Evolutionary conservation across 495 filamentous ascomycete species (phyloP), one percentile per base, ranked within the genome.

Genomic region (Podospora tetraspora): DNA sequence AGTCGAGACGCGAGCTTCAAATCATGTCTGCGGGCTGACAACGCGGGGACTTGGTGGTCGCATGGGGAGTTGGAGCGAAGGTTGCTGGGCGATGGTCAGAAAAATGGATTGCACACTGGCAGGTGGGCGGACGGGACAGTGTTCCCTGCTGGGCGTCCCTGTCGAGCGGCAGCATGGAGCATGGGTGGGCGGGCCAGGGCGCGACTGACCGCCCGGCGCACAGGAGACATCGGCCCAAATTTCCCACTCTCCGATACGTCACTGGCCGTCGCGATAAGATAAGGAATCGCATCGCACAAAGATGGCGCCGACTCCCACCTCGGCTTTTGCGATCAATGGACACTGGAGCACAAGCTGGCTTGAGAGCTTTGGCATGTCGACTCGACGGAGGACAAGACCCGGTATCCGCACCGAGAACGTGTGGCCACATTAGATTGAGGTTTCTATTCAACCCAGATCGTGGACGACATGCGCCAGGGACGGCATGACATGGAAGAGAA

Each of bases 201-300:
- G 43, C 43, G 43, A 52, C 21, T 61, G 19, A 63, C 24, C 52
- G 27, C 22, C 62, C 66, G 24, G 13, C 34, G 21, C n/a, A 64
- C 56, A 59, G 57, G 43, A n/a, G 43, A 52, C 43, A 66, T 62
- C 52, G 64, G 63, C 66, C 63, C 59, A 62, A 69, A 72, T 62
- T 70, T 70, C 61, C 61, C 57, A 61, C 64, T 30, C 66, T 73
- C 69, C 61, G 73, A 76, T 73, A 76, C 74, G 74, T 76, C 74
- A 76, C 73, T 57, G 43, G 9, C 43, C 19, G 1, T 52, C 37
- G 29, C 61, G 73, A 76, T 76, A 75, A 76, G 73, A 76, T 76
- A 75, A 76, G 74, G 23, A 29, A 59, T 30, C 12, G 43, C 30
- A 27, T 27, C 23, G 63, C 43, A 52, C 43, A 52, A 52, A 52